Evolutionary conservation across 352 stramenopile genomes (phyloP).

Genomic region (Phytophthora quininea): DNA sequence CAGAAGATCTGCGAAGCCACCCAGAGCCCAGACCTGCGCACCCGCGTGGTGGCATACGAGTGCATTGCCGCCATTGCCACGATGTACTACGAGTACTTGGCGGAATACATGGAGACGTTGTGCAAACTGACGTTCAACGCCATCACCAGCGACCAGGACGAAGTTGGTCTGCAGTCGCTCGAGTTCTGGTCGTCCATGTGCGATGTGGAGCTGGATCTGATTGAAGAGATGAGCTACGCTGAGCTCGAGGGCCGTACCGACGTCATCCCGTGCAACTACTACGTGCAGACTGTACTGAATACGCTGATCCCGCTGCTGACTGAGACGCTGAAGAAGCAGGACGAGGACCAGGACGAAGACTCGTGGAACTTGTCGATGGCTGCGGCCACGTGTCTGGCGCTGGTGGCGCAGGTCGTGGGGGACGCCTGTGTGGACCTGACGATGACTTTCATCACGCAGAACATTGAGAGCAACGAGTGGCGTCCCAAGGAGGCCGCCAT

Average conservation of each 20-base stretch:
- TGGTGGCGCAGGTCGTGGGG: constrained; percentile 93
- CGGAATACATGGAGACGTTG: constrained; percentile 96
- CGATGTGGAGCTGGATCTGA: constrained; percentile 94
- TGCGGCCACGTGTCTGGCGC: constrained; percentile 91
- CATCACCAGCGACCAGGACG: constrained; percentile 92
- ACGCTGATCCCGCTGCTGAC: constrained; percentile 93
- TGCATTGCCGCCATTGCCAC: constrained; percentile 95
- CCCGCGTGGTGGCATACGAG: constrained; percentile 93
- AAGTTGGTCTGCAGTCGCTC: constrained; percentile 95
- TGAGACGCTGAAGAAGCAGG: constrained; percentile 95
- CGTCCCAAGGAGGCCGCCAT: constrained; percentile 95
- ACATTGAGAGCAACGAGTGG: constrained; percentile 96
- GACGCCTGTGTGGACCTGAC: constrained; percentile 92
- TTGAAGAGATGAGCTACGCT: constrained; percentile 92
- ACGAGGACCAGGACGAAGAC: constrained; percentile 95
- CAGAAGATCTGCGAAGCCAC: constrained; percentile 95
- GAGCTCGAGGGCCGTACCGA: constrained; percentile 58
- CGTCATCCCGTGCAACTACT: constrained; percentile 83
- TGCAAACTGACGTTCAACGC: constrained; percentile 95
- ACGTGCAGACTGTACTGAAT: constrained; percentile 87
- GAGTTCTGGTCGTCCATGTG: constrained; percentile 99
- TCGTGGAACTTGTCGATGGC: constrained; percentile 95
- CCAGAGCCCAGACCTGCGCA: constrained; percentile 87
- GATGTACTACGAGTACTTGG: constrained; percentile 97
- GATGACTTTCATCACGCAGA: constrained; percentile 94